Conservation (phyloP, 2,329 filamentous ascomycete species). For the Trichoderma hamatum region DNA sequence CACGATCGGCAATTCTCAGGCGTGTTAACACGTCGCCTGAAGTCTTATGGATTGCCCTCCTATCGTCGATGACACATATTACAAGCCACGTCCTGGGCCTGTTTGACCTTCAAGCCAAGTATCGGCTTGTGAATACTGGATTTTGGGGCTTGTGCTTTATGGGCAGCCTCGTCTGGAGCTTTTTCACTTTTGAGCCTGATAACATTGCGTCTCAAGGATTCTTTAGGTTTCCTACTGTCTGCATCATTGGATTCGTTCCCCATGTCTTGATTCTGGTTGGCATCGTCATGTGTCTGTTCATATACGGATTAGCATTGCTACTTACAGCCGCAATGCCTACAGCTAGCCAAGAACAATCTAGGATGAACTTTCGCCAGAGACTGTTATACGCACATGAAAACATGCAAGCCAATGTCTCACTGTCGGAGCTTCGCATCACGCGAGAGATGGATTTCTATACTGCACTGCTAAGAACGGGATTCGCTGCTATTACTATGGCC, state of each 20-base stretch:
- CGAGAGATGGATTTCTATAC: slow-evolving; percentile 96
- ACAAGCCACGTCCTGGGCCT: slow-evolving; percentile 83
- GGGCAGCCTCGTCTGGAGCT: slow-evolving; percentile 78
- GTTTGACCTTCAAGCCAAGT: slow-evolving; percentile 75
- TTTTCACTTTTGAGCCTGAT: slow-evolving; percentile 63
- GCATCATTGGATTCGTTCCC: slow-evolving; percentile 91
- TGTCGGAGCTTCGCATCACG: slow-evolving; percentile 78
- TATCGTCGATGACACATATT: slow-evolving; percentile 88
- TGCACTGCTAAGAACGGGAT: slow-evolving; percentile 81
- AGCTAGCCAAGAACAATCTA: slow-evolving; percentile 33
- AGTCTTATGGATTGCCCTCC: slow-evolving; percentile 79
- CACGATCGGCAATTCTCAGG: slow-evolving; percentile 69
- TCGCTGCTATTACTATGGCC: slow-evolving; percentile 85
- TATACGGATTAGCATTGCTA: slow-evolving; percentile 76
- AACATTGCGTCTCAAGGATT: slow-evolving; percentile 66
- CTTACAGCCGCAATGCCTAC: slow-evolving; percentile 63
- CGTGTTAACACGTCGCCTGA: slow-evolving; percentile 88
- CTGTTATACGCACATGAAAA: slow-evolving; percentile 77
- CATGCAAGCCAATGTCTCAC: slow-evolving; percentile 86
- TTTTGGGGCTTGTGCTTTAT: slow-evolving; percentile 93
- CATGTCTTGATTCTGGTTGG: slow-evolving; percentile 85
- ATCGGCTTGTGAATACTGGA: slow-evolving; percentile 82
- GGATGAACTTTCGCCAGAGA: slow-evolving; percentile 58
- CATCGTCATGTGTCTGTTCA: slow-evolving; percentile 72
- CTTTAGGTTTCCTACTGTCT: slow-evolving; percentile 88